Evolutionary conservation across 768 basidiomycete species (phyloP), one percentile per base, ranked within the genome.

Genomic region (Sistotremastrum suecicum): DNA sequence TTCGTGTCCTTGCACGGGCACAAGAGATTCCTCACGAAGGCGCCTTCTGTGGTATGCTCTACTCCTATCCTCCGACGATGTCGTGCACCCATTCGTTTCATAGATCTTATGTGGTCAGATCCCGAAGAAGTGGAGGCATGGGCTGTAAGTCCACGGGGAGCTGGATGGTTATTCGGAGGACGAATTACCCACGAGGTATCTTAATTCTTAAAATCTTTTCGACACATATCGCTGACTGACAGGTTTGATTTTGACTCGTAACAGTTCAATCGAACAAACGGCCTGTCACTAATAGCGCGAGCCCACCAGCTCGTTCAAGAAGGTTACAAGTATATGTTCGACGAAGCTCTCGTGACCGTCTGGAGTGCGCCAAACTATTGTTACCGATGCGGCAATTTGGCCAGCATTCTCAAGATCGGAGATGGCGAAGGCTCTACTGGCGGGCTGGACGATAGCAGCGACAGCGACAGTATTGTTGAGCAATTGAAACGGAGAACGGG

Each of bases 21-120:
- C 91, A 97, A 57, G 94, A 98, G 61, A 94, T 98, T 40, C 94
- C 92, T 2, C 94, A 98, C 60, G 94, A 97, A 60, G 94, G 94
- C n/a, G 84, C 92, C 5, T 97, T 98, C 68, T 98, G 94, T 54
- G 83, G 83, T 81, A 54, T 32, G 75, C 54, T 6, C 20, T 45
- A 35, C 29, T 40, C 11, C 8, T n/a, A 31, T 42, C n/a, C 35
- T 20, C 34, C 54, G 42, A 53, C 31, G 40, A 10, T 32, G 11
- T 5, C 34, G 30, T 1, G 20, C 30, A 31, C 34, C 32, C 7
- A 31, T 8, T 20, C 28, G 32, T 20, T 40, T 28, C 10, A 32
- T 43, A 90, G 90, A 97, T 58, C 74, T 98, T 8, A 95, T 98
- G 90, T 98, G 94, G 94, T 90, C 86, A 34, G 92, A 97, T 60